Base-by-base conservation (phyloP, 208 protist species). In the Novymonas esmeraldas region DNA sequence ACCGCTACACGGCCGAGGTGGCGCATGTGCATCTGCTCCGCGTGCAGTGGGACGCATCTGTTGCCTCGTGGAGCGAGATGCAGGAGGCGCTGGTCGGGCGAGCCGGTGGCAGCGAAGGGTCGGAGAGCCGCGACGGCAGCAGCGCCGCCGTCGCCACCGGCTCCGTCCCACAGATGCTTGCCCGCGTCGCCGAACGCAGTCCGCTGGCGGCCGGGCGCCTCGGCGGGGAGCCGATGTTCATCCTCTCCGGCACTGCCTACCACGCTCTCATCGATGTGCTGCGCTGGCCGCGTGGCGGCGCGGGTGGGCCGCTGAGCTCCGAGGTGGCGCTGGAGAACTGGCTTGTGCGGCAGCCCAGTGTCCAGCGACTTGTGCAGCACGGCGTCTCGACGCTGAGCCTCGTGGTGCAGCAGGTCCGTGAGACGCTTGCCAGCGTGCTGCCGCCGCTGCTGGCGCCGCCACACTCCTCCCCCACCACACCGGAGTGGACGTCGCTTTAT, bases 1-100 rank as follows among this genome's bases (percentile, higher is more conserved):
- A 79, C 51, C 73, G 50, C 36, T 90, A 89, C 73, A 69, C 50
- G 42, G 26, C 49, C 68, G 75, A 52, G 65, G 72, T 48, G 56
- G 58, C 50, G 22, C 61, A 69, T n/a, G 67, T 66, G 64, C 80
- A 89, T 51, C 80, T 45, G 39, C 16, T 76, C 31, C 70, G 56
- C 24, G 2, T 76, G 14, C 70, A 51, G 45, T 76, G 62, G 70
- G 28, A 52, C 39, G 48, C 42, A n/a, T 36, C 70, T 11, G 34
- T 39, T 38, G 39, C 6, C 20, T 51, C 70, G 48, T 70, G 61
- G 70, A 39, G 41, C 16, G 46, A 50, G 20, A 70, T 76, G 70
- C 70, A 46, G n/a, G n/a, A 36, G n/a, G 44, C 41, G 1, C 70
- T 76, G 29, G 13, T 67, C 14, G 68, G 60, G 5, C 22, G 33